Percentiles rank a stretch among this genome's conserved stretches.
Conservation (phyloP, 2,329 filamentous ascomycete species). For the Cladosporium austrohemisphaericum region DNA sequence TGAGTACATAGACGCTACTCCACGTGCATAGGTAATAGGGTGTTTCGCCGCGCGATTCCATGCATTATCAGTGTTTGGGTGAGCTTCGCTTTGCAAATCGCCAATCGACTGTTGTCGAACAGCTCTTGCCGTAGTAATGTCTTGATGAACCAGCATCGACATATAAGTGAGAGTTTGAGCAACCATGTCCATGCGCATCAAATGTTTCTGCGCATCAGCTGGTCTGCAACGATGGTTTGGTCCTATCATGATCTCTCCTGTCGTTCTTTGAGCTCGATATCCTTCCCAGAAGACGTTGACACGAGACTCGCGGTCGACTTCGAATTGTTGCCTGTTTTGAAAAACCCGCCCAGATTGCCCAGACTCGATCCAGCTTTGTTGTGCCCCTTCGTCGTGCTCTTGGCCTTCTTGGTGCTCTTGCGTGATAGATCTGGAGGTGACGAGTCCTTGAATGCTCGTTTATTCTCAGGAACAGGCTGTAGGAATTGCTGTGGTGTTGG, state of each 20-base stretch:
- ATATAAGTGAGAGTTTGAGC: no score
- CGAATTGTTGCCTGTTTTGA: background rate
- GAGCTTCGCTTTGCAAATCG: no score
- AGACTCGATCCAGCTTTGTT: conserved; percentile 1
- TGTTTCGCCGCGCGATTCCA: no score
- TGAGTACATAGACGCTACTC: background rate
- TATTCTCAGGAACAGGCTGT: conserved; percentile 17
- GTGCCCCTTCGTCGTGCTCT: background rate
- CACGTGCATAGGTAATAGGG: no score
- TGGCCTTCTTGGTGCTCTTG: background rate
- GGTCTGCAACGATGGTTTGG: background rate
- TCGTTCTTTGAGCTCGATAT: background rate
- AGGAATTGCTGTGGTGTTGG: no score
- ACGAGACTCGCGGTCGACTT: background rate
- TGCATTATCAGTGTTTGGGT: no score
- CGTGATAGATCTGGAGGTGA: conserved; percentile 15
- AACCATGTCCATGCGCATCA: no score
- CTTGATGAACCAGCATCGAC: conserved; percentile 2
- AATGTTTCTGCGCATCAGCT: no score
- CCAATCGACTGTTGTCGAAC: no score
- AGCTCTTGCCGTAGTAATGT: background rate
- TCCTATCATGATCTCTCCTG: background rate
- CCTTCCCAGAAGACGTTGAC: no score
- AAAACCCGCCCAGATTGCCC: conserved; percentile 1
- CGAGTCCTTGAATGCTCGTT: conserved; percentile 13